Evolutionary conservation across 352 stramenopile species (phyloP).

Genomic region (Globisporangium radiosum): DNA sequence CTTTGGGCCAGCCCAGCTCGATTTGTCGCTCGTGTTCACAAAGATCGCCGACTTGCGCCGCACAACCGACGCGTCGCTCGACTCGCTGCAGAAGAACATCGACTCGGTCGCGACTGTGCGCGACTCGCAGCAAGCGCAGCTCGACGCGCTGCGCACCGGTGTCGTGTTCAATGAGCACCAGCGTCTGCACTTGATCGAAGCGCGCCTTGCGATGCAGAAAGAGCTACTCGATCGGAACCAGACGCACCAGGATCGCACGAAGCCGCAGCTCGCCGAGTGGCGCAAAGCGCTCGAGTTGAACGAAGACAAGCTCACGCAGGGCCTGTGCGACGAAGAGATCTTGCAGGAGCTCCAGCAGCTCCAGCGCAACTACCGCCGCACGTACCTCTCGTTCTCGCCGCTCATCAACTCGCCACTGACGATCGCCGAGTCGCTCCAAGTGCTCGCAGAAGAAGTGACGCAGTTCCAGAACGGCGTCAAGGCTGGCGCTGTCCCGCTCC

Average conservation of each 20-base stretch:
- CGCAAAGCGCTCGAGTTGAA: slow-evolving; percentile 48
- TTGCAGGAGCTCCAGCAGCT: slow-evolving; percentile 56
- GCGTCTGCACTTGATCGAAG: slow-evolving; percentile 49
- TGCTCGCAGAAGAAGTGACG: slow-evolving; percentile 48
- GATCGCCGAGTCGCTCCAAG: slow-evolving; percentile 53
- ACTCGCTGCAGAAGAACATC: slow-evolving; percentile 45
- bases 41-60: slow-evolving; percentile 68
- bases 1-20: slow-evolving; percentile 24
- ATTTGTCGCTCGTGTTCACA: slow-evolving; percentile 77
- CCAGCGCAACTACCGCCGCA: slow-evolving; percentile 56
- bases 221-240: slow-evolving; percentile 64
- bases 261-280: slow-evolving; percentile 64
- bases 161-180: slow-evolving; percentile 47
- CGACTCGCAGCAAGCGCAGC: slow-evolving; percentile 41
- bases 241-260: slow-evolving; percentile 57
- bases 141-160: slow-evolving; percentile 48
- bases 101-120: slow-evolving; percentile 27
- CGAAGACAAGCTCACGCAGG: slow-evolving; percentile 55
- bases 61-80: slow-evolving; percentile 51
- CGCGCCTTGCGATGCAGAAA: slow-evolving; percentile 54
- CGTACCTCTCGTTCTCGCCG: slow-evolving; percentile 47
- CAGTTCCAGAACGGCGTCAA: slow-evolving; percentile 48
- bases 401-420: slow-evolving; percentile 50
- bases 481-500: slow-evolving; percentile 31
- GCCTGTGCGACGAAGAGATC: slow-evolving; percentile 47